Evolutionary conservation across 2,329 filamentous ascomycete species (phyloP).

Genomic region (Tolypocladium nubicola): DNA sequence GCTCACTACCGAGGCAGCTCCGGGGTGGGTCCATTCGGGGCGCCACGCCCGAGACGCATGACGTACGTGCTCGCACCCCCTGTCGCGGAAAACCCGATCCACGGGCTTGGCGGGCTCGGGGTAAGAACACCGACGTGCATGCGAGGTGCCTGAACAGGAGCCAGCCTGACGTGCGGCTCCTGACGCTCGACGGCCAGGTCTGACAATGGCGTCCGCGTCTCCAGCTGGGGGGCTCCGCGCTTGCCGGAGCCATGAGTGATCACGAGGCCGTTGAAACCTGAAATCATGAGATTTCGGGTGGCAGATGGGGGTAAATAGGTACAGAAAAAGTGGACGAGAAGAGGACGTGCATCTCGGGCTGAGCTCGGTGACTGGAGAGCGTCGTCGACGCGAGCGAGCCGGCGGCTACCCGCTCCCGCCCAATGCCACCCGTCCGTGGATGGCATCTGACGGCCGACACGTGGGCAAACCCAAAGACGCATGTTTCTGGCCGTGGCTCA

Average conservation of each 20-base stretch:
- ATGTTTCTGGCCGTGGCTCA: neutral
- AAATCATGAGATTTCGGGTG: neutral
- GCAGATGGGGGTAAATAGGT: neutral
- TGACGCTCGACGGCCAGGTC: neutral
- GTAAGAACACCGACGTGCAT: neutral
- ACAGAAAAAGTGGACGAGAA: neutral
- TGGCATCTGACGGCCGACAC: neutral
- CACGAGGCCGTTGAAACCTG: neutral
- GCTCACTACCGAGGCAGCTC: neutral
- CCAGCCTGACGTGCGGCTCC: neutral
- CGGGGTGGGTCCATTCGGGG: neutral
- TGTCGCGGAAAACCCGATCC: neutral
- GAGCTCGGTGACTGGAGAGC: neutral
- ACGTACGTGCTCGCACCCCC: neutral
- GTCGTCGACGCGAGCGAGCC: neutral
- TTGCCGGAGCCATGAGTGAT: neutral
- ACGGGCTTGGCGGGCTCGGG: slow-evolving; percentile 1
- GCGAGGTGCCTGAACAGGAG: neutral
- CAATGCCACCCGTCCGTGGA: neutral
- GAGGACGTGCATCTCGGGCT: neutral
- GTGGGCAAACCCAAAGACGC: neutral
- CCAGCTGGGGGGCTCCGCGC: neutral
- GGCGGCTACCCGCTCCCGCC: neutral
- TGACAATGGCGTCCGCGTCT: neutral
- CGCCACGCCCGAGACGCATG: neutral